Percentiles rank a stretch among this genome's conserved stretches.
These are phyloP conservation scores for Wickerhamomyces pijperi DNA, from an alignment of 805 yeast genomes.

Conservation along the genomic window DNA sequence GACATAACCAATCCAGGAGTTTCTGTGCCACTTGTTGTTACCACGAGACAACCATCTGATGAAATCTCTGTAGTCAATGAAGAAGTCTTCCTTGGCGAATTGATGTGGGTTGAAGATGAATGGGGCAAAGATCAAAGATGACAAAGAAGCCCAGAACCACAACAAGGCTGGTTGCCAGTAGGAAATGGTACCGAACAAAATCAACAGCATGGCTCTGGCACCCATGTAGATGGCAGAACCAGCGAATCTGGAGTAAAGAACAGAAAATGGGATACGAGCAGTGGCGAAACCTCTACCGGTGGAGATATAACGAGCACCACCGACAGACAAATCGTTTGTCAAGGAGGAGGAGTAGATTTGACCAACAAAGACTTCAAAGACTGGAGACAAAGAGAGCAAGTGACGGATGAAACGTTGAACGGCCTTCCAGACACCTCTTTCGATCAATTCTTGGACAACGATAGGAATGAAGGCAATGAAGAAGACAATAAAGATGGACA, in stretches of 20 bases:
- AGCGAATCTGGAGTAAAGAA: constrained; percentile 66
- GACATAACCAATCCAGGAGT: constrained; percentile 80
- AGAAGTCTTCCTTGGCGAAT: constrained; percentile 91
- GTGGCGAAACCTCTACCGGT: constrained; percentile 86
- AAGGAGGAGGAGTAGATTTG: constrained; percentile 67
- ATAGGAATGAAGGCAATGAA: constrained; percentile 72
- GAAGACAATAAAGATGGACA: constrained; percentile 75
- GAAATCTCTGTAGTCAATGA: constrained; percentile 90
- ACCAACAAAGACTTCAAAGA: constrained; percentile 77
- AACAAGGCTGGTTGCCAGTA: constrained; percentile 88
- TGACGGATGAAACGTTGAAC: constrained; percentile 60
- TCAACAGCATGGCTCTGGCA: constrained; percentile 63
- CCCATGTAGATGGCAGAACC: constrained; percentile 80
- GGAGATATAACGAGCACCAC: constrained; percentile 81
- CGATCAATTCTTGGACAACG: constrained; percentile 69
- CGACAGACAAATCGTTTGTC: constrained; percentile 60
- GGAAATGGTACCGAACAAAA: constrained; percentile 61
- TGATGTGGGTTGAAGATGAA: constrained; percentile 96
- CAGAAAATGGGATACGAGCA: constrained; percentile 66
- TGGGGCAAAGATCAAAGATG: constrained; percentile 85
- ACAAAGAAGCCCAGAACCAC: constrained; percentile 94
- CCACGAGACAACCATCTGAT: constrained; percentile 89
- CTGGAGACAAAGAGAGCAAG: constrained; percentile 59
- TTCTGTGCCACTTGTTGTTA: constrained; percentile 80
- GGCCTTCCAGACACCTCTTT: constrained; percentile 73